phyloP scores from a whole-genome alignment of 2,329 filamentous ascomycete species.

The Dothideomycetes sp. region DNA sequence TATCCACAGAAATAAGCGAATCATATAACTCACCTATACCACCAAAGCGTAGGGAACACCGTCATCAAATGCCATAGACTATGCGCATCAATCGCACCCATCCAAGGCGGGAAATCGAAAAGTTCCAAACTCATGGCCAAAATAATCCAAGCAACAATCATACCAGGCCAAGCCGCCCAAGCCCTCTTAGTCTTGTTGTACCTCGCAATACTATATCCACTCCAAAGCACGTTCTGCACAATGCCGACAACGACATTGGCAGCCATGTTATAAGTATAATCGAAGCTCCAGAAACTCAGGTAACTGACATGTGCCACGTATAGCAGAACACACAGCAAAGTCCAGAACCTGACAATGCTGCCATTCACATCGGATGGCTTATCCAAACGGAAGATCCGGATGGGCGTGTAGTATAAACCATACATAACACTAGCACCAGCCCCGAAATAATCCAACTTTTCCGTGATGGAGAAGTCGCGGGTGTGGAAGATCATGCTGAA shows the following conservation, averaged over 20 bases:
- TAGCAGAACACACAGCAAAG: slow-evolving; percentile 56
- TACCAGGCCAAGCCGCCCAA: slow-evolving; percentile 83
- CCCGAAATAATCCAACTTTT: slow-evolving; percentile 93
- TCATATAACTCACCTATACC: slow-evolving; percentile 71
- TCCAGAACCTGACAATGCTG: slow-evolving; percentile 62
- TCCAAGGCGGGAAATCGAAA: slow-evolving; percentile 81
- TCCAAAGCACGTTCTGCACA: slow-evolving; percentile 77
- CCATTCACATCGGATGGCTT: slow-evolving; percentile 30
- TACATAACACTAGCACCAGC: slow-evolving; percentile 86
- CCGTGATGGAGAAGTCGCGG: slow-evolving; percentile 73
- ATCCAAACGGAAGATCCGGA: slow-evolving; percentile 79
- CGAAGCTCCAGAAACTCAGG: slow-evolving; percentile 76
- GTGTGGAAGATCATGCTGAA: slow-evolving; percentile 91
- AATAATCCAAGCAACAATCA: slow-evolving; percentile 87
- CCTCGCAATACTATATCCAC: slow-evolving; percentile 65
- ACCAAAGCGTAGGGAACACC: slow-evolving; percentile 76
- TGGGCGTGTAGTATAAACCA: slow-evolving; percentile 74
- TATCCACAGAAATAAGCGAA: background rate
- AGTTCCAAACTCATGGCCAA: slow-evolving; percentile 92
- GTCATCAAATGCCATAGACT: slow-evolving; percentile 94
- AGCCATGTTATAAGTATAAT: slow-evolving; percentile 97
- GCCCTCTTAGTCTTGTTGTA: slow-evolving; percentile 61
- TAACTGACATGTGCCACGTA: slow-evolving; percentile 75
- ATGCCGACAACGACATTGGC: slow-evolving; percentile 80
- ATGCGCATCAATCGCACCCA: slow-evolving; percentile 81